phyloP scores from a whole-genome alignment of 805 yeast species.

The Myxozyma melibiosi region DNA sequence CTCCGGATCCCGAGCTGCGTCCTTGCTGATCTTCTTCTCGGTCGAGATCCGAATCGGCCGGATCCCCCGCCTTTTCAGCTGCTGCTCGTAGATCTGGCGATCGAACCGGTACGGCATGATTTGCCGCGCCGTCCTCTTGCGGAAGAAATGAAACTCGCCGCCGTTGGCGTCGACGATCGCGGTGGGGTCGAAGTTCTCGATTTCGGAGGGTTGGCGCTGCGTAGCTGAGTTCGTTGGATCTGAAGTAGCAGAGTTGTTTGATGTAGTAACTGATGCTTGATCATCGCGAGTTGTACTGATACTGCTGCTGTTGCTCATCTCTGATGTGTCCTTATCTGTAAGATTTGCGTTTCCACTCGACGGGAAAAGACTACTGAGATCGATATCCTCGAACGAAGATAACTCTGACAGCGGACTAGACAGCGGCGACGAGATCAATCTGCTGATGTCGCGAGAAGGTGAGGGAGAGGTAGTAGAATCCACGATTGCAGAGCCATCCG shows the following conservation, averaged over 20 bases:
- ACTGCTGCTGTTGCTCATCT: neutral
- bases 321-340: too few species aligned
- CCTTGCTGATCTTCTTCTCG: constrained; percentile 15
- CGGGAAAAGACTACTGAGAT: neutral
- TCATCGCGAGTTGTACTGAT: neutral
- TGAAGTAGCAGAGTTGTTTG: too few species aligned
- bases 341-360: too few species aligned
- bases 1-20: neutral
- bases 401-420: constrained; percentile 21
- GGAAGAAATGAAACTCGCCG: constrained; percentile 13
- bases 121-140: constrained; percentile 35
- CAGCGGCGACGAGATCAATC: constrained; percentile 11
- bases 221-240: neutral
- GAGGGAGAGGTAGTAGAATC: too few species aligned
- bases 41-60: constrained; percentile 29
- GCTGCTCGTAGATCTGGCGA: constrained; percentile 32
- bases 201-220: neutral
- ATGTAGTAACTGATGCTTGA: neutral
- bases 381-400: constrained; percentile 3
- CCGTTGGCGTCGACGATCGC: neutral
- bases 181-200: neutral
- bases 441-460: too few species aligned
- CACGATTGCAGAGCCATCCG: too few species aligned
- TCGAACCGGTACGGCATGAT: constrained; percentile 35
- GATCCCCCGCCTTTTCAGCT: constrained; percentile 31